Conservation (phyloP, 495 filamentous ascomycete genomes). For the Hyaloscypha variabilis region DNA sequence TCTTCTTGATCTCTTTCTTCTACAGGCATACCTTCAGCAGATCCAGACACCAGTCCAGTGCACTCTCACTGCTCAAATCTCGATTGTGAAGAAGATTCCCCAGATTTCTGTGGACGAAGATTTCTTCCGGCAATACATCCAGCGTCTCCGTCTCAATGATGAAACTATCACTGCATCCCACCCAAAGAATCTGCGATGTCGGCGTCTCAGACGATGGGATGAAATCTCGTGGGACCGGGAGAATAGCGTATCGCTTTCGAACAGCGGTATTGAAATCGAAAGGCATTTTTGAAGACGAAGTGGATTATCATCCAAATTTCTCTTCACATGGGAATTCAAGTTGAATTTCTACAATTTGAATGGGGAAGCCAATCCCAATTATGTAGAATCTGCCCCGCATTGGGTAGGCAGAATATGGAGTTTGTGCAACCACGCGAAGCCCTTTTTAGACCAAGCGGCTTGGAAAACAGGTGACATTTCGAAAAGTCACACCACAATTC, state of each 20-base stretch:
- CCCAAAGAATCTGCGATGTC: constrained; percentile 44
- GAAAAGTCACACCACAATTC: constrained; percentile 8
- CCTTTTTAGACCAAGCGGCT: constrained; percentile 2
- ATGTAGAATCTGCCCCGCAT: not conserved
- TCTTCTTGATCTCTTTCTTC: not conserved
- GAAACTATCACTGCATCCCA: constrained; percentile 45
- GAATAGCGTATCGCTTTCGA: constrained; percentile 15
- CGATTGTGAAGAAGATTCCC: constrained; percentile 43
- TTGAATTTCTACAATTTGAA: not conserved
- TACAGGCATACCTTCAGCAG: constrained; percentile 35
- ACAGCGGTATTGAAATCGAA: constrained; percentile 18
- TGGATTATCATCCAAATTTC: not conserved
- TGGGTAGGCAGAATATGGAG: not conserved
- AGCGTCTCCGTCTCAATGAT: constrained; percentile 40
- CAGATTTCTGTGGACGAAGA: constrained; percentile 44
- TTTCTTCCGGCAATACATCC: constrained; percentile 39
- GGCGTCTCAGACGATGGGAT: constrained; percentile 36
- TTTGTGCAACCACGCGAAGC: not conserved
- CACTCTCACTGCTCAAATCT: constrained; percentile 38
- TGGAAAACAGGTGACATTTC: constrained; percentile 10
- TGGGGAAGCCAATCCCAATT: not conserved
- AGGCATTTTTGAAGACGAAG: constrained; percentile 11
- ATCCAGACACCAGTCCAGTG: constrained; percentile 39
- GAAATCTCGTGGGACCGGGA: constrained; percentile 26
- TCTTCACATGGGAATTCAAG: not conserved